These are phyloP conservation scores for Usnea hakonensis DNA, from an alignment of 495 filamentous ascomycete species.

Conservation along the genomic window DNA sequence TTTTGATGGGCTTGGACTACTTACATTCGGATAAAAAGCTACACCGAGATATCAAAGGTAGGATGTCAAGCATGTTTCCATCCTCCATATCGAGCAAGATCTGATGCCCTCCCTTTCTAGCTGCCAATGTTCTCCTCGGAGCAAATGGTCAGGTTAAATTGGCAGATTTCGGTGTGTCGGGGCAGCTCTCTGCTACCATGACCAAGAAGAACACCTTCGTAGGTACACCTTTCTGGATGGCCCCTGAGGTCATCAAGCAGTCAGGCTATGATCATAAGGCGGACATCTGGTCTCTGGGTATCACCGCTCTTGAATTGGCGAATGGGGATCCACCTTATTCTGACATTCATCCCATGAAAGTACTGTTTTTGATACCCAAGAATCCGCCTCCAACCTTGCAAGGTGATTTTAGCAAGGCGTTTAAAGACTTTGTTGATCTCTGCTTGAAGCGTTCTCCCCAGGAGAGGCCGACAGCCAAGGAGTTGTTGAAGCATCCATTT, in stretches of 20 bases:
- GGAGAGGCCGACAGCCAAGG: slow-evolving; percentile 78
- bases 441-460: slow-evolving; percentile 82
- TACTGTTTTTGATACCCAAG: slow-evolving; percentile 93
- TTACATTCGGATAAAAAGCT: slow-evolving; percentile 92
- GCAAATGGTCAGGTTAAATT: slow-evolving; percentile 92
- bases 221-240: slow-evolving; percentile 99
- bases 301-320: slow-evolving; percentile 89
- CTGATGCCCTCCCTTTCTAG: slow-evolving; percentile 34
- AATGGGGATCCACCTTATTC: slow-evolving; percentile 92
- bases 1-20: slow-evolving; percentile 86
- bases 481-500: slow-evolving; percentile 84
- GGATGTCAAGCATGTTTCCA: slow-evolving; percentile 1
- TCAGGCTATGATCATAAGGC: slow-evolving; percentile 98
- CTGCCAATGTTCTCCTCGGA: slow-evolving; percentile 81
- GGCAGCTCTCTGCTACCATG: slow-evolving; percentile 97
- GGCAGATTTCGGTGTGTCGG: slow-evolving; percentile 95
- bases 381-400: slow-evolving; percentile 77
- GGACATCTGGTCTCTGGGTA: slow-evolving; percentile 98
- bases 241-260: slow-evolving; percentile 96
- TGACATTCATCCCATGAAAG: slow-evolving; percentile 98
- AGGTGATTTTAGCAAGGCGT: slow-evolving; percentile 78
- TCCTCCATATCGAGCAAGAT: neutral
- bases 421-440: slow-evolving; percentile 89
- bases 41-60: slow-evolving; percentile 95
- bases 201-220: slow-evolving; percentile 99